Evolutionary conservation across 441 rosid species (phyloP).

Genomic region (Corymbia calophylla): DNA sequence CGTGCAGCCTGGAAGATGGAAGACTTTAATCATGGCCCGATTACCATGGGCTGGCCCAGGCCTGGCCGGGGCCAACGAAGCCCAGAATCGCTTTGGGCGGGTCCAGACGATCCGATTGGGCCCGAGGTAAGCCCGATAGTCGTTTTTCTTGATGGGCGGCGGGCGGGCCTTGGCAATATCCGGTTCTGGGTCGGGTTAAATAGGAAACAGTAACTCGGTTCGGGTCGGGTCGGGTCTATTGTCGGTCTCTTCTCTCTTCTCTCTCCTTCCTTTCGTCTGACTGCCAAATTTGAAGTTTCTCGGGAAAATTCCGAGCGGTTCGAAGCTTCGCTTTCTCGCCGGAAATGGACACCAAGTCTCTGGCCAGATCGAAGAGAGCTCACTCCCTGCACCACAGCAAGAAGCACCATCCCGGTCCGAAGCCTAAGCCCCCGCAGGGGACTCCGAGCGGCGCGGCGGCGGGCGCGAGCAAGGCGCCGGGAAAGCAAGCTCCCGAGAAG

Average conservation of each 20-base stretch:
- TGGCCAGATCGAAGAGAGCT: constrained; percentile 88
- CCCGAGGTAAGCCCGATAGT: not conserved
- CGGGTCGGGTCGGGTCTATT: not conserved
- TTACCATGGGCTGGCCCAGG: not conserved
- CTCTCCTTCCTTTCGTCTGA: not conserved
- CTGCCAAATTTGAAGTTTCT: not conserved
- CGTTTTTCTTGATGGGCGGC: not conserved
- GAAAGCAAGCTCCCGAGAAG: constrained; percentile 28
- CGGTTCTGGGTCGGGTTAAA: not conserved
- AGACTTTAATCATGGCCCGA: not conserved
- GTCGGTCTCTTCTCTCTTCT: not conserved
- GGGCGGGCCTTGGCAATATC: not conserved
- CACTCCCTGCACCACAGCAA: constrained; percentile 65
- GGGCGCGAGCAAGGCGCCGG: constrained; percentile 14
- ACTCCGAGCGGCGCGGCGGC: constrained; percentile 14
- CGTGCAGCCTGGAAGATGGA: not conserved
- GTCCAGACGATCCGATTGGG: not conserved
- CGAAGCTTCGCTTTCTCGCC: not conserved
- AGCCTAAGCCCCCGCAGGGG: constrained; percentile 22
- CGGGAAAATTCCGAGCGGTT: not conserved
- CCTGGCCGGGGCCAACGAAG: not conserved
- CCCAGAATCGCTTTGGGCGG: not conserved
- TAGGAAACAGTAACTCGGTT: not conserved
- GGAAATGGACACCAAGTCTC: constrained; percentile 62
- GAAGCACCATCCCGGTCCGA: constrained; percentile 38